Percentiles rank a stretch among this genome's conserved stretches.
These are phyloP conservation scores for Amphibolis antarctica DNA, from an alignment of 106 monocot species.

Conservation along the genomic window DNA sequence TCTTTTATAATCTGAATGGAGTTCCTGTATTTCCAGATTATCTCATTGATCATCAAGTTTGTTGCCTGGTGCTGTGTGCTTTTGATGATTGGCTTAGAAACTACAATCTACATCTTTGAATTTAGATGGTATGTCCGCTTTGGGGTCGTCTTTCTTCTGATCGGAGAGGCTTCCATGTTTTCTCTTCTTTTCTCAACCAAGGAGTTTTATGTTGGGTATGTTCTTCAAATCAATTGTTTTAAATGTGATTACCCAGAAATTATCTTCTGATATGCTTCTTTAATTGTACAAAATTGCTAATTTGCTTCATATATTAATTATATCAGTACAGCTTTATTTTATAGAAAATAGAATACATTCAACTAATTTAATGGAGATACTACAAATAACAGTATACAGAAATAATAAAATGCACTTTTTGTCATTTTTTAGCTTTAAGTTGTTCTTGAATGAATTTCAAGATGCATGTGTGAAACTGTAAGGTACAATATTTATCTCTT, in stretches of 20 bases:
- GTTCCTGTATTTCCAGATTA: constrained; percentile 33
- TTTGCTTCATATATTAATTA: too few species aligned
- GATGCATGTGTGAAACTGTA: too few species aligned
- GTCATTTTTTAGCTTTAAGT: too few species aligned
- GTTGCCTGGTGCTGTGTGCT: constrained; percentile 58
- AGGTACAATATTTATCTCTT: too few species aligned
- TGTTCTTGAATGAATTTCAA: too few species aligned
- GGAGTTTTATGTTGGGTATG: constrained; percentile 51
- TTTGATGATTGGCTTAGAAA: constrained; percentile 59
- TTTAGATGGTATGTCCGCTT: constrained; percentile 89
- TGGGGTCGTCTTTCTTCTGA: constrained; percentile 56
- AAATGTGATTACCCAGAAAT: background rate
- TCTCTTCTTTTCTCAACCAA: constrained; percentile 54
- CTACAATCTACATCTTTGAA: constrained; percentile 70
- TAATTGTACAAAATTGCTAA: background rate
- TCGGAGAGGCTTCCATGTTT: constrained; percentile 57
- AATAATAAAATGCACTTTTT: too few species aligned
- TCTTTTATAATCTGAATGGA: background rate
- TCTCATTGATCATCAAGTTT: constrained; percentile 38
- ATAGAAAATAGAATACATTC: too few species aligned
- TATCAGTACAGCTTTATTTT: too few species aligned
- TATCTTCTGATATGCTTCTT: background rate
- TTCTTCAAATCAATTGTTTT: constrained; percentile 1
- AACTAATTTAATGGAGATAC: too few species aligned
- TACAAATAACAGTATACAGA: too few species aligned